These are phyloP conservation scores for Scedosporium minutisporum DNA, from an alignment of 2,329 filamentous ascomycete genomes.

Conservation along the genomic window DNA sequence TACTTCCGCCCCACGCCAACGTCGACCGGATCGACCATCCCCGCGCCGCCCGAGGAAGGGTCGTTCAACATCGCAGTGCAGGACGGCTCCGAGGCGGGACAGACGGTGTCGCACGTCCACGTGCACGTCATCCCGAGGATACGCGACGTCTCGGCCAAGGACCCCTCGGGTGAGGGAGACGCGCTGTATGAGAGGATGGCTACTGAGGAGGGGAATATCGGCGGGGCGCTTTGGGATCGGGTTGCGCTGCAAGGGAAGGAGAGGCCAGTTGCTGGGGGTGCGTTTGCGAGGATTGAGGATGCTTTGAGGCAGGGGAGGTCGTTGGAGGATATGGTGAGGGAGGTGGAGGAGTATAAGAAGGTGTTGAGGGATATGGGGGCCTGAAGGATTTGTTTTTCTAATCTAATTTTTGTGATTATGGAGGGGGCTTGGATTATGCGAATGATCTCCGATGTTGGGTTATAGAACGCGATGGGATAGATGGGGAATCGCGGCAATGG, in stretches of 20 bases:
- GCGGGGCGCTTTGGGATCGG: conserved; percentile 54
- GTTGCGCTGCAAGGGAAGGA: conserved; percentile 13
- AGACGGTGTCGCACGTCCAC: conserved; percentile 90
- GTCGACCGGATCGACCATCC: background rate
- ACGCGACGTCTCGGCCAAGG: conserved; percentile 40
- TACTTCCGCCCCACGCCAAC: conserved; percentile 32
- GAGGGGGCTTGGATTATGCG: background rate
- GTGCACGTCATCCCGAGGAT: conserved; percentile 78
- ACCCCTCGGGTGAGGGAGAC: conserved; percentile 44
- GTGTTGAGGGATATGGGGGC: conserved; percentile 34
- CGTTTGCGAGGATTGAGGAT: conserved; percentile 64
- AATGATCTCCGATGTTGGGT: no score
- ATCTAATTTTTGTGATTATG: background rate
- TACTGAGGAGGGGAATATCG: conserved; percentile 74
- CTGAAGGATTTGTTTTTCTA: background rate
- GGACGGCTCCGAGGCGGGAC: conserved; percentile 80
- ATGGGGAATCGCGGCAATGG: no score
- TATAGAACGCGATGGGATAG: no score
- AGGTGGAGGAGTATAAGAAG: conserved; percentile 58
- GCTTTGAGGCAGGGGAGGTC: conserved; percentile 56
- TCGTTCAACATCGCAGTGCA: conserved; percentile 94
- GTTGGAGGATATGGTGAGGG: conserved; percentile 67
- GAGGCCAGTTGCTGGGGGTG: conserved; percentile 41
- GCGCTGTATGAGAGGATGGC: conserved; percentile 77
- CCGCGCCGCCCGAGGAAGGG: conserved; percentile 38